A percentile compares a stretch with the other conserved stretches of the same genome.
phyloP scores from a whole-genome alignment of 2,329 filamentous ascomycete species.

The Neocatenulostroma microsporum region DNA sequence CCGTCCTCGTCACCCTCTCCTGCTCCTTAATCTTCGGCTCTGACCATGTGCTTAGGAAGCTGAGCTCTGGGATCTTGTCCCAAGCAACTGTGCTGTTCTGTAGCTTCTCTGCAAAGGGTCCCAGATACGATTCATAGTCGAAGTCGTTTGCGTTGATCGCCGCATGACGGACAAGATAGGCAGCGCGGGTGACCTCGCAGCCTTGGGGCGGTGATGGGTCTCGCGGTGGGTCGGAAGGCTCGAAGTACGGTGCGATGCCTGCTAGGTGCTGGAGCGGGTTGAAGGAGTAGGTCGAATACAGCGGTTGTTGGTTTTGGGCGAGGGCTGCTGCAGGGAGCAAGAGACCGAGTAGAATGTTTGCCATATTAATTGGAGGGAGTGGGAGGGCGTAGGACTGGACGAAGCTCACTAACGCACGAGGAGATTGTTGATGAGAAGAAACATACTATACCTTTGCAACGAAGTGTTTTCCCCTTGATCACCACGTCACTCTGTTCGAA shows the following conservation, averaged over 20 bases:
- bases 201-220: constrained; percentile 43
- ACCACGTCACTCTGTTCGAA: too few relatives aligned
- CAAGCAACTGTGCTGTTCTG: constrained; percentile 53
- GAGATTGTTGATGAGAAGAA: too few relatives aligned
- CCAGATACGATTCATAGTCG: constrained; percentile 45
- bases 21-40: constrained; percentile 47
- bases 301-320: constrained; percentile 11
- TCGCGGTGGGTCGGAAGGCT: constrained; percentile 40
- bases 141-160: constrained; percentile 48
- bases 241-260: constrained; percentile 45
- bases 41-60: constrained; percentile 51
- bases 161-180: constrained; percentile 45
- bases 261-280: constrained; percentile 44
- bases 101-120: constrained; percentile 49
- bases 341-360: too few relatives aligned
- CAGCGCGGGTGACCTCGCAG: constrained; percentile 44
- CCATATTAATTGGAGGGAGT: too few relatives aligned
- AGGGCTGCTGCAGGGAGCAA: not conserved
- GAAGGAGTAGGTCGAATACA: constrained; percentile 34
- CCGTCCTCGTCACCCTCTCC: constrained; percentile 54
- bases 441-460: too few relatives aligned
- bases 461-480: too few relatives aligned
- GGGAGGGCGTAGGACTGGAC: too few relatives aligned
- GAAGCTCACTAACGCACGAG: too few relatives aligned
- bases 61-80: constrained; percentile 47